phyloP scores from a whole-genome alignment of 2,329 filamentous ascomycete genomes.

The Ascosphaera apis region DNA sequence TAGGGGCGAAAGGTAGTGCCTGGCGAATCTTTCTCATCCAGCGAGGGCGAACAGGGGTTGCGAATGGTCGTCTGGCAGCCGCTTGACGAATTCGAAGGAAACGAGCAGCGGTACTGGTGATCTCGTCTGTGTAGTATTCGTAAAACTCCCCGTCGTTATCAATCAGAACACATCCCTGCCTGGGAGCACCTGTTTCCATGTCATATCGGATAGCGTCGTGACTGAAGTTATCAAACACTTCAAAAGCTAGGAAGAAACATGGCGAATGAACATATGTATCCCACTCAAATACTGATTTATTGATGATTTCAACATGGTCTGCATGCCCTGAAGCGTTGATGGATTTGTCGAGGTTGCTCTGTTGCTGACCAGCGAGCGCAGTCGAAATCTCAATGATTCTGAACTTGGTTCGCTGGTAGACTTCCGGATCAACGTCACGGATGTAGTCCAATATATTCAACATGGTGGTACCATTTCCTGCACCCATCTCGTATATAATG shows the following conservation, averaged over 20 bases:
- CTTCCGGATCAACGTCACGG: slow-evolving; percentile 64
- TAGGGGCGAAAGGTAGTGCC: slow-evolving; percentile 45
- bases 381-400: slow-evolving; percentile 90
- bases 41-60: slow-evolving; percentile 22
- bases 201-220: slow-evolving; percentile 92
- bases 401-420: slow-evolving; percentile 83
- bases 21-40: slow-evolving; percentile 38
- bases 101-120: slow-evolving; percentile 63
- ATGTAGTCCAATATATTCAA: slow-evolving; percentile 95
- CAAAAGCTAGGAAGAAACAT: slow-evolving; percentile 93
- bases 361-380: slow-evolving; percentile 56
- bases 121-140: slow-evolving; percentile 64
- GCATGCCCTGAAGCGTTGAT: slow-evolving; percentile 51
- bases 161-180: slow-evolving; percentile 76
- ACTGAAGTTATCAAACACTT: slow-evolving; percentile 96
- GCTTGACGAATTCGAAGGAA: slow-evolving; percentile 70
- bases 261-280: slow-evolving; percentile 64
- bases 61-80: slow-evolving; percentile 28
- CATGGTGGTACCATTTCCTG: slow-evolving; percentile 94
- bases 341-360: slow-evolving; percentile 41
- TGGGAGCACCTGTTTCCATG: slow-evolving; percentile 50
- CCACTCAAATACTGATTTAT: slow-evolving; percentile 91
- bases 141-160: slow-evolving; percentile 72
- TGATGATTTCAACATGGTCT: slow-evolving; percentile 81
- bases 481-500: slow-evolving; percentile 96